These are phyloP conservation scores for Secale cereale DNA, from an alignment of 176 grass and related monocot species.

Conservation along the genomic window DNA sequence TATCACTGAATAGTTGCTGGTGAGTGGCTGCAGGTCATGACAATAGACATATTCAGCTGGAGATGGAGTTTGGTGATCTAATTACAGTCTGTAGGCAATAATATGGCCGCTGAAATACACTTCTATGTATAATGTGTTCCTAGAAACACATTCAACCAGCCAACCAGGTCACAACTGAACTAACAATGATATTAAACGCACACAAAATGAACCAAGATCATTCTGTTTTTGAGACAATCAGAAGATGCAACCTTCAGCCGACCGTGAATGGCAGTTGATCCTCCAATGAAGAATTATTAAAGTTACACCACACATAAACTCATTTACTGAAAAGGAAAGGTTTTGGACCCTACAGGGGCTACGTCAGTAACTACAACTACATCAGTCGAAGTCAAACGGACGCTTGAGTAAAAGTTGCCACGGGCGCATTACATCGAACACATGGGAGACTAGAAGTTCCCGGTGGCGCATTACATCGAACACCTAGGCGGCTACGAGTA, in stretches of 20 bases:
- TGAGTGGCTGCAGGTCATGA: conserved; percentile 40
- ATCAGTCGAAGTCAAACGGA: neutral
- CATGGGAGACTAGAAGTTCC: neutral
- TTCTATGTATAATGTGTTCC: neutral
- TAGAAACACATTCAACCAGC: neutral
- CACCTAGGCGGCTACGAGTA: neutral
- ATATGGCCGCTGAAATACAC: neutral
- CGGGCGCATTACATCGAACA: neutral
- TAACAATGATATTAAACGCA: neutral
- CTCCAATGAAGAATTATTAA: neutral
- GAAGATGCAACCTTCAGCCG: neutral
- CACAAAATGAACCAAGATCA: neutral
- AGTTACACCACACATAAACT: neutral
- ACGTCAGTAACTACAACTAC: neutral
- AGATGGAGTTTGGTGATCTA: neutral
- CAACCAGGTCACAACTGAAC: neutral
- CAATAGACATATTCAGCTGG: neutral
- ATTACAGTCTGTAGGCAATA: neutral
- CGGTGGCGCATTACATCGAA: conserved; percentile 3
- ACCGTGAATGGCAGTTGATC: neutral
- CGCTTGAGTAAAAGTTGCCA: neutral
- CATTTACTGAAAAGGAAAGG: neutral
- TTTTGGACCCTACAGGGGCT: neutral
- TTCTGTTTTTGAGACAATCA: neutral
- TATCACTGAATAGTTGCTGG: conserved; percentile 58